Conservation (phyloP, 805 yeast genomes). For the Candida nanaspora region DNA sequence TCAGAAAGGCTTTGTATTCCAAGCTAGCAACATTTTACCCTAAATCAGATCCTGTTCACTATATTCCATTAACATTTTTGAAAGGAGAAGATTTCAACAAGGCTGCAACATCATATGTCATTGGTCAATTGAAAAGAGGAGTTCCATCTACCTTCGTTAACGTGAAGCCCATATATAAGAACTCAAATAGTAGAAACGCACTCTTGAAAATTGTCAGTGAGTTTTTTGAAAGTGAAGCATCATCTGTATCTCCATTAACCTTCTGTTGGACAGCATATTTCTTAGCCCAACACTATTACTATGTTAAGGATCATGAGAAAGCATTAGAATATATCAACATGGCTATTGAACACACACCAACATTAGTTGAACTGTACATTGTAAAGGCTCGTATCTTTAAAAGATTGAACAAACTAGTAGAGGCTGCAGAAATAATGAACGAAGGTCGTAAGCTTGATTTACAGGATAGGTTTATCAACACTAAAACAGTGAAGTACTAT, state of each 20-base stretch:
- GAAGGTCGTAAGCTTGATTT: constrained; percentile 70
- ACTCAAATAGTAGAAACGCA: constrained; percentile 27
- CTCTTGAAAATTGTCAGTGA: constrained; percentile 50
- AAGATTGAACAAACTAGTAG: constrained; percentile 51
- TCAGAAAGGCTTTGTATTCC: constrained; percentile 54
- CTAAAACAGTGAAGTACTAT: constrained; percentile 79
- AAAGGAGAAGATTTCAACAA: constrained; percentile 38
- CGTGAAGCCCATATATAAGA: constrained; percentile 70
- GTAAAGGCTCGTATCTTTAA: constrained; percentile 76
- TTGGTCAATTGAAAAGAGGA: constrained; percentile 61
- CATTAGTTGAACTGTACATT: constrained; percentile 75
- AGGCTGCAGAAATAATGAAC: constrained; percentile 62
- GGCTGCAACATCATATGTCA: constrained; percentile 47
- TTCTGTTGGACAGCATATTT: constrained; percentile 68
- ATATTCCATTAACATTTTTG: constrained; percentile 70
- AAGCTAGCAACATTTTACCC: constrained; percentile 70
- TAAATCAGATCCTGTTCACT: constrained; percentile 70
- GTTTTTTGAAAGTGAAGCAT: constrained; percentile 28
- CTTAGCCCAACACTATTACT: constrained; percentile 70
- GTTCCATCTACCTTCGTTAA: constrained; percentile 88
- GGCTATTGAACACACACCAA: constrained; percentile 71
- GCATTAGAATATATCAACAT: constrained; percentile 54
- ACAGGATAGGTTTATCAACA: constrained; percentile 87
- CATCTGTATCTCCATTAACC: constrained; percentile 32
- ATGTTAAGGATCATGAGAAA: constrained; percentile 39